Evolutionary conservation across 2,329 filamentous ascomycete species (phyloP), one percentile per base, ranked within the genome.

Genomic region (Neonectria magnoliae): DNA sequence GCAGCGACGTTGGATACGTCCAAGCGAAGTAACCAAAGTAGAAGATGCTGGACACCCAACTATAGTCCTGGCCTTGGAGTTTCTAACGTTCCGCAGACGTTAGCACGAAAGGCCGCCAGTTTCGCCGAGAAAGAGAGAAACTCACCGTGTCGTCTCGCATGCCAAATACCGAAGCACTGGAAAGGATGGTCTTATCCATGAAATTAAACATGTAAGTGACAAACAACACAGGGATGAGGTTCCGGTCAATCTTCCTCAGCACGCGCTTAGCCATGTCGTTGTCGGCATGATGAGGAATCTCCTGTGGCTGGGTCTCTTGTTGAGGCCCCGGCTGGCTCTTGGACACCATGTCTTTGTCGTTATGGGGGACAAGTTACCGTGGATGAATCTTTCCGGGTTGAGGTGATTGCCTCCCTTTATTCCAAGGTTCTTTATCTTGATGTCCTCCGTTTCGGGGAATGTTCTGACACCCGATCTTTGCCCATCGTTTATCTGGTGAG

Each of bases 101-200:
- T 10, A 69, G 64, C n/a, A 38, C 7, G 2, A 2, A 16, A 11
- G 2, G 9, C 10, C 10, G 1, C 8, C 7, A 1, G 2, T 11
- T 2, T 8, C 25, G 9, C 9, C 9, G 14, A 10, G 16, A 10
- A 41, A 20, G 3, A 27, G 14, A 18, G 2, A n/a, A 20, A 60
- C 73, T 45, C 44, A 79, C 78, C 9, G 77, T 83, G 67, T 87
- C 86, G 1, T 85, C 76, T 8, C 78, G 77, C 16, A 88, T 71
- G 0, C 85, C 86, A 68, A 89, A 88, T 0, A 89, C 85, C 3
- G 85, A 80, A 0, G 87, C 86, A 64, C 82, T 86, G 0, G 84
- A 85, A 2, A 88, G 71, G 60, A 86, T 86, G 0, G 83, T 83
- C 72, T 90, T 90, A 75, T 90, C 87, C 80, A 89, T 87, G 62